Evolutionary conservation across 768 basidiomycete species (phyloP), one percentile per base, ranked within the genome.

Genomic region (Rhodotorula sphaerocarpa): DNA sequence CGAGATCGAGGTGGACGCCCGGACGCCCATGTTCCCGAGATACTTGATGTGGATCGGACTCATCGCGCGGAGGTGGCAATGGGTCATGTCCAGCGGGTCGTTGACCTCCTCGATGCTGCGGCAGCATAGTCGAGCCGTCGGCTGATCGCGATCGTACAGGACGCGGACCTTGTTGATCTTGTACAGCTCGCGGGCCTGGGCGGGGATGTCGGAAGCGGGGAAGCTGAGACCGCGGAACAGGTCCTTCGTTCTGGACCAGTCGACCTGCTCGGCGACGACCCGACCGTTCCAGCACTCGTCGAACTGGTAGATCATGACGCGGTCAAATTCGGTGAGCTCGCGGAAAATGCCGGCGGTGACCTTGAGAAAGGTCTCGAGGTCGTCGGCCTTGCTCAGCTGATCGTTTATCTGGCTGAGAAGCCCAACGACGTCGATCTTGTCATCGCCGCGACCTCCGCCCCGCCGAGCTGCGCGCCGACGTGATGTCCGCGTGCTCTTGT

Each of bases 21-120:
- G 80, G 0, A 89, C 86, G 42, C 83, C 83, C 86, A 90, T 88
- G 71, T 88, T 88, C 34, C 79, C 82, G 43, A 87, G 78, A 75
- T 87, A 86, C 76, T 87, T 83, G 63, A 87, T 75, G 71, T 89
- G 87, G 51, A 90, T 87, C 9, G 87, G 88, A 66, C 84, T 86
- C 87, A 90, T 88, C 0, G 87, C 86, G n/a, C 87, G 82, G 14
- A 89, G 77, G 67, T 85, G 87, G 59, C 83, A 86, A 74, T 89
- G 85, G 0, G 87, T 88, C 86, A 89, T 87, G 71, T 89, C 82
- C 58, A 88, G 75, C 6, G 87, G 87, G 9, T 75, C 75, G 50
- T 84, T 80, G 10, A 90, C 78, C 74, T 90, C 87, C 33, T 79
- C 79, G 67, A 79, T 78, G 51, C 74, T 78, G 50, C 82, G 79